Base-by-base conservation (phyloP, 1,139 yeast genomes). In the Yamadazyma buinensis region DNA sequence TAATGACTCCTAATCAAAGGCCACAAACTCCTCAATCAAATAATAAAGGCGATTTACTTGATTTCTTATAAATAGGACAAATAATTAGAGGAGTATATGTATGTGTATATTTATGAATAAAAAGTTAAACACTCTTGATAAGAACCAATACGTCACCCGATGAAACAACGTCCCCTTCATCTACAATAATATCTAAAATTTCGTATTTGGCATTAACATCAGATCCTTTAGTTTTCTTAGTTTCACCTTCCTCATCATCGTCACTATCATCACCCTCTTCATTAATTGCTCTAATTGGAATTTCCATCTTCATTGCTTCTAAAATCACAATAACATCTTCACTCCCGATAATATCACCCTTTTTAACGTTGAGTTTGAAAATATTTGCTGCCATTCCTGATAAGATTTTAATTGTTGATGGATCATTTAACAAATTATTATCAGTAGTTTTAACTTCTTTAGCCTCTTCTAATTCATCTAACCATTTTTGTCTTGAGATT, bases 251-350 rank as follows among this genome's bases (percentile, higher is more conserved):
- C 3, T 30, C 32, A 15, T 36, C 39, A 18, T 39, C 42, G 7
- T 43, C 40, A 22, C 40, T 42, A 13, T 42, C 36, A 9, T 39
- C 42, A 3, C 34, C 43, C 5, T 7, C 7, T 8, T 40, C 44
- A 29, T 28, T 30, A 4, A 41, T 28, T 10, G 46, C 44, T 25
- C 47, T 71, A 64, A 38, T 28, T 9, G 47, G 47, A 23, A 70
- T 67, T 44, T 67, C 74, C 72, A 67, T 68, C 44, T 67, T 26
- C 74, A 67, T 67, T 23, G 73, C 67, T 43, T 67, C 66, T 23
- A 67, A 50, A 31, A 67, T 55, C 7, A 66, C 48, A 28, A 65
- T 41, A 26, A 54, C 59, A 33, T 64, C 68, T 28, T 55, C 61
- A 14, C 42, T 44, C 14, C 45, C 38, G 10, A 67, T 53, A 3